A percentile compares a stretch with the other conserved stretches of the same genome.
These are phyloP conservation scores for Kurtzmaniella quercitrusa DNA, from an alignment of 1,139 yeast species.

Conservation along the genomic window DNA sequence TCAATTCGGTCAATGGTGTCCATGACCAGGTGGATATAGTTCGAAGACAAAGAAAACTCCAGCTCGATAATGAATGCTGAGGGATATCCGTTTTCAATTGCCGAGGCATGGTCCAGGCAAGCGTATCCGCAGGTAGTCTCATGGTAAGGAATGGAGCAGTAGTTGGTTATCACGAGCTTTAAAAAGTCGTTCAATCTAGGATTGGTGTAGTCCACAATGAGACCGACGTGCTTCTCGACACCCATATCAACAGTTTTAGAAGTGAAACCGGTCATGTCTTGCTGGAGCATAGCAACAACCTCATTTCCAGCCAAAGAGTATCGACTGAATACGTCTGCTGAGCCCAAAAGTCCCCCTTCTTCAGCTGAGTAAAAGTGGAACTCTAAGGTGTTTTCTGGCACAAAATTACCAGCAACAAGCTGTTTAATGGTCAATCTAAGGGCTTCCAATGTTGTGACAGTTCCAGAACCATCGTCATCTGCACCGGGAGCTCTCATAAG, in stretches of 20 bases:
- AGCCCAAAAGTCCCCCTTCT: constrained; percentile 89
- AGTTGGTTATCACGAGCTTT: constrained; percentile 54
- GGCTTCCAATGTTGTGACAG: constrained; percentile 73
- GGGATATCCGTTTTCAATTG: constrained; percentile 78
- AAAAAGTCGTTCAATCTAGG: constrained; percentile 57
- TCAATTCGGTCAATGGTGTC: constrained; percentile 83
- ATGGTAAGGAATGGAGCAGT: constrained; percentile 63
- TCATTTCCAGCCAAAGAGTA: constrained; percentile 45
- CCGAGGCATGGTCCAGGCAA: constrained; percentile 91
- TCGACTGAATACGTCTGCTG: constrained; percentile 66
- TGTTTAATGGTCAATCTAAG: constrained; percentile 54
- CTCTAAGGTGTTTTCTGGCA: constrained; percentile 72
- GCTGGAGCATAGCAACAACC: constrained; percentile 84
- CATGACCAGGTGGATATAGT: constrained; percentile 68
- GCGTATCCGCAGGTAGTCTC: constrained; percentile 88
- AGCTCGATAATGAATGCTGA: constrained; percentile 79
- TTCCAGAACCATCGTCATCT: constrained; percentile 92
- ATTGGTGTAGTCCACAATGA: constrained; percentile 73
- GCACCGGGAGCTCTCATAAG: constrained; percentile 86
- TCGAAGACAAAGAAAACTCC: constrained; percentile 58
- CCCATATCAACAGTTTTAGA: constrained; percentile 52
- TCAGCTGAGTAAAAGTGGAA: constrained; percentile 96
- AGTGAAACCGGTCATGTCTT: constrained; percentile 92
- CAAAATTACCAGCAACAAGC: constrained; percentile 31
- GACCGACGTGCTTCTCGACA: constrained; percentile 70